phyloP scores from a whole-genome alignment of 1,139 yeast species.

The Hansenula anomala region DNA sequence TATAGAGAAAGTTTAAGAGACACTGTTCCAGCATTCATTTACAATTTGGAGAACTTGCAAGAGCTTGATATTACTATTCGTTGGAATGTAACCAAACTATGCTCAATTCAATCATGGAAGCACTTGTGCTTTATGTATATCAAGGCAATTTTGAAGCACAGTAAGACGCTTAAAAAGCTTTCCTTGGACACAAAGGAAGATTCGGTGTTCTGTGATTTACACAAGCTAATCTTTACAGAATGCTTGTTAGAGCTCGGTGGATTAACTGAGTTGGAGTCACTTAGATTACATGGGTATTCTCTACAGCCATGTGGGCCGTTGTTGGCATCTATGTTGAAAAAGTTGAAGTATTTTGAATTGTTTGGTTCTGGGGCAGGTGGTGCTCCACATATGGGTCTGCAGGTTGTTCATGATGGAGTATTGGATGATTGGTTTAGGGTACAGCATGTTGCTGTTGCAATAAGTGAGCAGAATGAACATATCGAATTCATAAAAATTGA shows the following conservation, averaged over 20 bases:
- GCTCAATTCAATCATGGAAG: slow-evolving; percentile 22
- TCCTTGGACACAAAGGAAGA: slow-evolving; percentile 41
- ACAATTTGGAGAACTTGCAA: slow-evolving; percentile 22
- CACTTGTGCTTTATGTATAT: slow-evolving; percentile 29
- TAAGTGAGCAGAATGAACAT: slow-evolving; percentile 25
- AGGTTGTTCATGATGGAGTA: slow-evolving; percentile 48
- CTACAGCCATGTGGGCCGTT: slow-evolving; percentile 26
- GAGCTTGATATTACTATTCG: slow-evolving; percentile 42
- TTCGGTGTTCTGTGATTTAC: slow-evolving; percentile 26
- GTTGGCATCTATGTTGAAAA: slow-evolving; percentile 26
- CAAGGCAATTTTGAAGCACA: slow-evolving; percentile 26
- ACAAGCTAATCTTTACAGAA: slow-evolving; percentile 26
- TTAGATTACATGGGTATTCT: slow-evolving; percentile 39
- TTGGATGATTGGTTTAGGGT: slow-evolving; percentile 56
- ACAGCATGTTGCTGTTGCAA: slow-evolving; percentile 45
- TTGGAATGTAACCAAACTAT: slow-evolving; percentile 34
- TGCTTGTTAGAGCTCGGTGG: slow-evolving; percentile 18
- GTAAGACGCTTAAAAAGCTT: slow-evolving; percentile 29
- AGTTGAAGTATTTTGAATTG: slow-evolving; percentile 37
- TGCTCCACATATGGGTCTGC: slow-evolving; percentile 50
- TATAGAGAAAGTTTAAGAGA: slow-evolving; percentile 40
- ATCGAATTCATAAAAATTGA: slow-evolving; percentile 42
- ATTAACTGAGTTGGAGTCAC: slow-evolving; percentile 26
- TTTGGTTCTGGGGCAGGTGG: slow-evolving; percentile 52
- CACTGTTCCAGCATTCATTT: slow-evolving; percentile 37